Evolutionary conservation across 495 filamentous ascomycete species (phyloP), one percentile per base, ranked within the genome.

Genomic region (Letharia columbiana): DNA sequence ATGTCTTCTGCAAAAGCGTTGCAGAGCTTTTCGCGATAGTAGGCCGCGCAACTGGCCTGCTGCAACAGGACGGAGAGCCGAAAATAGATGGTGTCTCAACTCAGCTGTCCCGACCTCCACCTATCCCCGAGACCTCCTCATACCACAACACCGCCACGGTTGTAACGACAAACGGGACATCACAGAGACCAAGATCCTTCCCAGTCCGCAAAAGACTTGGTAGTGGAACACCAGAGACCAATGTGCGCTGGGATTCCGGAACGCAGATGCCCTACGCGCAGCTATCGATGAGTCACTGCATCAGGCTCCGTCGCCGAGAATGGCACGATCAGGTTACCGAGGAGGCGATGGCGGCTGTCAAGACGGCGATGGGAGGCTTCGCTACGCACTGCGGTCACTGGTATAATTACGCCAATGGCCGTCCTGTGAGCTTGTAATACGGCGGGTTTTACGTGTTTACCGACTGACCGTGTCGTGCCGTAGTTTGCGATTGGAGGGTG

Each of bases 341-440:
- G 52, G 75, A 79, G 45, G 78, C 82, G 63, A 74, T 76, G 41
- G 71, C 73, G 33, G 76, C 75, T 54, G 72, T 85, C 15, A 77
- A 83, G n/a, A 37, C 66, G 2, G 82, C 80, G 13, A 86, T 86
- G 84, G 61, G 42, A 0, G 78, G 80, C 1, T 85, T 59, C 23
- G 63, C 70, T 39, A 75, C 73, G n/a, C 78, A 80, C 71, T 71
- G 71, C 1, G 85, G 86, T 0, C 84, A 88, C 71, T 89, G 85
- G 87, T 90, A 89, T 73, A 78, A 77, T 20, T 90, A 86, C 66
- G 71, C 64, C 50, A 89, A 90, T 73, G 81, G 82, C 0, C 84
- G 90, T 74, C 84, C 87, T 20, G 75, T 75, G 68, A 66, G 60
- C 66, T 42, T 45, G 23, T 35, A 4, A 39, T 39, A 8, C 37